Evolutionary conservation across 371 early-diverging fungal species (phyloP), one percentile per base, ranked within the genome.

Genomic region (Nematocida sp.): DNA sequence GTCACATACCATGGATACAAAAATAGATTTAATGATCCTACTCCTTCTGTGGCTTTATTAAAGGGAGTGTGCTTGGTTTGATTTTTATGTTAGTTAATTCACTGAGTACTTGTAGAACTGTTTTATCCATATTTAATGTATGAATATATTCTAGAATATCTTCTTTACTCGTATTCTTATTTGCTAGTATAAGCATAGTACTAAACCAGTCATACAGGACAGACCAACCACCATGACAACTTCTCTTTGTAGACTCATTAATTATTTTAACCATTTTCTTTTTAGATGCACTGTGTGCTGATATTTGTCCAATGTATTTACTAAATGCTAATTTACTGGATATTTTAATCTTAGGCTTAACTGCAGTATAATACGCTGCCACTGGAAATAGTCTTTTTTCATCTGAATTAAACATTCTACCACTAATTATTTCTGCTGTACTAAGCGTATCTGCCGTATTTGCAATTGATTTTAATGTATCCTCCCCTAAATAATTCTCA

Each of bases 401-500:
- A 20, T 52, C 67, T 0, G 57, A 45, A 27, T 56, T 40, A 7
- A 78, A 1, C 46, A 67, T 61, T 11, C 46, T 6, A 13, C 7
- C 42, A 23, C 13, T 45, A 0, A 58, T 11, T 47, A 52, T 71
- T 11, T 78, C 80, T 46, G 80, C 80, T 20, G 15, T 23, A 44
- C 80, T 78, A 7, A 78, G 62, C 0, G 27, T 56, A 50, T 82
- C 62, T 1, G 72, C 44, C 25, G 81, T 57, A 2, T 82, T 67
- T 45, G 81, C 73, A 42, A 74, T 42, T 20, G 47, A 62, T 39
- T 57, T 27, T 55, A 84, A 44, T n/a, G 66, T 44, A 0, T 72
- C 60, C 61, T 27, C 64, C 42, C 84, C 85, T 45, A 85, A 11
- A 71, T 87, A 84, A 66, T 86, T 85, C 89, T 92, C 93, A 82